Base-by-base conservation (phyloP, 805 yeast species). In the Spathaspora gorwiae region DNA sequence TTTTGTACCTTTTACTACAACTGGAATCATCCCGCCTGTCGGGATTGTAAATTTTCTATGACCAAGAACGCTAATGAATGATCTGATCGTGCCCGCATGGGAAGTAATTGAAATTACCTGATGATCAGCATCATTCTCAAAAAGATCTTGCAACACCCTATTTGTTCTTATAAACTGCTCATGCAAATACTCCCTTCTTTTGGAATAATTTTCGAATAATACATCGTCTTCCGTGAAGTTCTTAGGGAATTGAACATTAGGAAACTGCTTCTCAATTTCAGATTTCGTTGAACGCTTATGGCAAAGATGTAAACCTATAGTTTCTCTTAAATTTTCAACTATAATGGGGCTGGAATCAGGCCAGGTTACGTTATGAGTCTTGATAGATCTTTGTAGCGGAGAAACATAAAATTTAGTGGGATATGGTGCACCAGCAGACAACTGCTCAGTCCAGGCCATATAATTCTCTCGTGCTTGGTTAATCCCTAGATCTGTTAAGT, bases 21-120 rank as follows among this genome's bases (percentile, higher is more conserved):
- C 65, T 6, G 80, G 80, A 8, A 80, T 74, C 65, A 79, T 72
- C n/a, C 82, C 81, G 5, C 85, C 83, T 1, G 85, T 79, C 24
- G 79, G 73, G 35, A 80, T 72, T 15, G 78, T 68, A 52, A 79
- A 73, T 15, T 68, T 64, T 42, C 83, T 65, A 55, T 81, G 85
- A 5, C 71, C 68, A 42, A 76, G 54, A 1, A 74, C 83, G 34
- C 80, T 70, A 11, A 81, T 62, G 5, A 75, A 60, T 26, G 79
- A 69, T 44, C 77, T 64, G 31, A 80, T 80, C 37, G 80, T 80
- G 2, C 86, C 86, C 2, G 82, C 80, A 54, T 81, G 86, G 15
- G 83, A 77, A 1, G 85, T 78, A 29, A 77, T 64, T 13, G 76
- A 78, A 32, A 80, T 59, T 36, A 64, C 51, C 19, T 55, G 44